Evolutionary conservation across 371 early-diverging fungal genomes (phyloP).

Genomic region (Fennellomyces sp.): DNA sequence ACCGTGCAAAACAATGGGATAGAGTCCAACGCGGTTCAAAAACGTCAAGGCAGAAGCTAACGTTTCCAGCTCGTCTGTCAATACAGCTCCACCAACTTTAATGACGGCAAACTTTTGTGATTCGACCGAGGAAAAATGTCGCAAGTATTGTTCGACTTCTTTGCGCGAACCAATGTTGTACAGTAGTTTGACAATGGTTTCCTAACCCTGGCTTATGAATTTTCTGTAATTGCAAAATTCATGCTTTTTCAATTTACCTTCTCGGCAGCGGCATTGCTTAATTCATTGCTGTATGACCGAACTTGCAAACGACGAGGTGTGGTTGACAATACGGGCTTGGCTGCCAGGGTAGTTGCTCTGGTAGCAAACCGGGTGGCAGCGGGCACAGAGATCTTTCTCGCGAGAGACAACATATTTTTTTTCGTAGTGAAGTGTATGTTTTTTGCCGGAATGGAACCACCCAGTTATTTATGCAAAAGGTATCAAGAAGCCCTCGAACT

Average conservation of each 20-base stretch:
- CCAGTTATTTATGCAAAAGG: no score
- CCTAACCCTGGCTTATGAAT: constrained; percentile 52
- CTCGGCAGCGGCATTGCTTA: constrained; percentile 35
- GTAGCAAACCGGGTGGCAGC: constrained; percentile 20
- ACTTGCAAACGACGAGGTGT: constrained; percentile 8
- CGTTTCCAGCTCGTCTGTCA: constrained; percentile 94
- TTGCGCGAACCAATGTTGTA: constrained; percentile 98
- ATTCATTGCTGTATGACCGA: constrained; percentile 24
- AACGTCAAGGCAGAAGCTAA: constrained; percentile 94
- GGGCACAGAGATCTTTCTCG: constrained; percentile 30
- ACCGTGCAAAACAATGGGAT: constrained; percentile 97
- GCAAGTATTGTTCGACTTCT: constrained; percentile 97
- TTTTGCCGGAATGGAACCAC: no score
- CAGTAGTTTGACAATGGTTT: constrained; percentile 94
- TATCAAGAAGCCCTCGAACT: no score
- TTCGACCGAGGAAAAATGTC: constrained; percentile 94
- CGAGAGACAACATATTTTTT: constrained; percentile 35
- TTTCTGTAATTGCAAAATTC: background rate
- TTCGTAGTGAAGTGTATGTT: no score
- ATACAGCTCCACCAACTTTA: constrained; percentile 97
- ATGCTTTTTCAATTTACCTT: constrained; percentile 25
- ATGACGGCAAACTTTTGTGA: constrained; percentile 99
- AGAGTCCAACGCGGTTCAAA: constrained; percentile 94
- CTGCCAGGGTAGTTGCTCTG: constrained; percentile 14
- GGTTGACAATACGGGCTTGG: constrained; percentile 12